Evolutionary conservation across 2,329 filamentous ascomycete genomes (phyloP), one percentile per base, ranked within the genome.

Genomic region (Cercospora brassicicola): DNA sequence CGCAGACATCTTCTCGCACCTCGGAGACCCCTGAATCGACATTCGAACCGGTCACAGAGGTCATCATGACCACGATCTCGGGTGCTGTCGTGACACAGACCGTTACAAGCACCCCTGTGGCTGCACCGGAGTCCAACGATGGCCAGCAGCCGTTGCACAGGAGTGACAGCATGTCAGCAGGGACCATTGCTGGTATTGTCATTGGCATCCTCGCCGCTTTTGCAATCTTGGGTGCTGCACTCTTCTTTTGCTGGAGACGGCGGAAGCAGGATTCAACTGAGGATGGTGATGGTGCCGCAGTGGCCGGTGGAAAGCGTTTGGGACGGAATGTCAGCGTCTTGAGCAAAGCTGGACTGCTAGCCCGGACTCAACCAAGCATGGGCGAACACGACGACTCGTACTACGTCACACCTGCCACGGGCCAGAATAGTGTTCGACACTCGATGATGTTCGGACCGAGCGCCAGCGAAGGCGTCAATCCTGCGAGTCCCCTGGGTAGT

Each of bases 261-360:
- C 70, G 71, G 39, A 74, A 74, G 39, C 73, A 71, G 42, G 62
- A 69, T 31, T 55, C 64, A 33, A 69, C 62, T 45, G 69, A 67
- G 51, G 67, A 67, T 8, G 57, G 51, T 28, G 62, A 55, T 66
- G 69, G 65, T 7, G 31, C 48, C n/a, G 13, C 61, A 64, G 15
- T 45, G 23, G 31, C 30, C 15, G 60, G 67, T 53, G 64, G 62
- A 33, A 71, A 72, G 36, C 72, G 69, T 36, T 71, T 73, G 61
- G 72, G 71, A 31, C 76, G 83, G 20, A 83, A 84, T 65, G 78
- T 79, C 18, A 84, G 82, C 74, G 82, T 83, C 13, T 78, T 84
- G 72, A 84, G 82, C 74, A 82, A 79, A 73, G 78, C 81, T 18
- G 83, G 83, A 13, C 76, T 85, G 7, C 74, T 85, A 13, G 71